These are phyloP conservation scores for Madurella fahalii DNA, from an alignment of 2,329 filamentous ascomycete species.

Conservation along the genomic window DNA sequence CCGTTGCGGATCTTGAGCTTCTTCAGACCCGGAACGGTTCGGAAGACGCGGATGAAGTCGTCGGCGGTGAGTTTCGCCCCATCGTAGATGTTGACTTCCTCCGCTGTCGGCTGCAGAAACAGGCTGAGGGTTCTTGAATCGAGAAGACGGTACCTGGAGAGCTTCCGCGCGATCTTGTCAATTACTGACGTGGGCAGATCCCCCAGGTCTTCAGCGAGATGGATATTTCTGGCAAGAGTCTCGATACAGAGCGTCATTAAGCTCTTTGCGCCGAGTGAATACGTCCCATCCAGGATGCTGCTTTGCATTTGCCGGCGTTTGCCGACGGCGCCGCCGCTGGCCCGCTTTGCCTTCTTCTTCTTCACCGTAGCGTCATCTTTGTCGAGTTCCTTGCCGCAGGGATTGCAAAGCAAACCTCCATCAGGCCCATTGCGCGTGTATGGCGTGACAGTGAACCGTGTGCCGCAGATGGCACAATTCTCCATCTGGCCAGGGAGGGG, in stretches of 20 bases:
- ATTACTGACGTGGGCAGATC: constrained; percentile 52
- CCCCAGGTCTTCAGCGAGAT: constrained; percentile 59
- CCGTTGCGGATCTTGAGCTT: constrained; percentile 74
- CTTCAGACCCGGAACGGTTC: constrained; percentile 64
- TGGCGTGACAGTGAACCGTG: constrained; percentile 87
- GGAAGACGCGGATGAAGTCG: constrained; percentile 78
- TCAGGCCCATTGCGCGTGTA: constrained; percentile 78
- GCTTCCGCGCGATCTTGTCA: constrained; percentile 56
- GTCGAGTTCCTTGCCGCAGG: constrained; percentile 71
- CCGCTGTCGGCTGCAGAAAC: constrained; percentile 50
- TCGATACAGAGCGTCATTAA: constrained; percentile 62
- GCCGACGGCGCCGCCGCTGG: constrained; percentile 51
- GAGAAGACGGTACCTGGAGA: constrained; percentile 58
- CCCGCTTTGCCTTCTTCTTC: constrained; percentile 53
- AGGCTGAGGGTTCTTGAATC: constrained; percentile 51
- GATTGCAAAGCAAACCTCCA: constrained; percentile 80
- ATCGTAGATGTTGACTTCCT: constrained; percentile 55
- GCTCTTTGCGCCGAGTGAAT: constrained; percentile 62
- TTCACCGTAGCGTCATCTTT: constrained; percentile 59
- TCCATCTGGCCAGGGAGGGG: constrained; percentile 80
- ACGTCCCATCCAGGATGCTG: constrained; percentile 73
- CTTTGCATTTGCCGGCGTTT: constrained; percentile 75
- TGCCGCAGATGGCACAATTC: constrained; percentile 80
- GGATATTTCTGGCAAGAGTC: constrained; percentile 58
- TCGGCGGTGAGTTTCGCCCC: constrained; percentile 63